These are phyloP conservation scores for Galerina sulciceps DNA, from an alignment of 768 basidiomycete species.

Conservation along the genomic window DNA sequence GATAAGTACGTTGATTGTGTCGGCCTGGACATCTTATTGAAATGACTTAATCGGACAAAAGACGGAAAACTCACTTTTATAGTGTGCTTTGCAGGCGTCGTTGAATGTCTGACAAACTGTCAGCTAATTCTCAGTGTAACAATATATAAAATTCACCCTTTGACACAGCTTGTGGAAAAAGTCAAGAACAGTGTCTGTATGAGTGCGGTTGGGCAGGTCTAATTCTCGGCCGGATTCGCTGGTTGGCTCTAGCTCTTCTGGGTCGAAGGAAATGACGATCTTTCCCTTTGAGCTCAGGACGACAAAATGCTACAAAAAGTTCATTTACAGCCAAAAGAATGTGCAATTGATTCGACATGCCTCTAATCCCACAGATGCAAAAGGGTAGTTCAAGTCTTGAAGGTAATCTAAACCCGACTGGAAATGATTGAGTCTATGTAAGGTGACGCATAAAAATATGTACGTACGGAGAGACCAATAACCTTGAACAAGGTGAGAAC, in stretches of 20 bases:
- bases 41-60: background rate
- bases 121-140: background rate
- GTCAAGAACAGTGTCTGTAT: background rate
- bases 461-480: no score
- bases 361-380: no score
- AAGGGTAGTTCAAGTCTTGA: no score
- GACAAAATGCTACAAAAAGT: constrained; percentile 6
- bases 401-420: no score
- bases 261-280: constrained; percentile 1
- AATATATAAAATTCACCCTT: background rate
- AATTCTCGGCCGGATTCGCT: background rate
- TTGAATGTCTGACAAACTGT: constrained; percentile 1
- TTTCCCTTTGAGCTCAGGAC: constrained; percentile 4
- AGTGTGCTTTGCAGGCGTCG: constrained; percentile 5
- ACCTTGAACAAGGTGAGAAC: no score
- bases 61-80: background rate
- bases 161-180: constrained; percentile 6
- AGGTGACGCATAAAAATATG: no score
- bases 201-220: background rate
- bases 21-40: background rate
- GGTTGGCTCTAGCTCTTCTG: background rate
- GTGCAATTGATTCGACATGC: no score
- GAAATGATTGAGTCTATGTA: no score
- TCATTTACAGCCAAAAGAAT: no score
- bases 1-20: background rate